These are phyloP conservation scores for Fusarium dimerum DNA, from an alignment of 2,329 filamentous ascomycete species.

Conservation along the genomic window DNA sequence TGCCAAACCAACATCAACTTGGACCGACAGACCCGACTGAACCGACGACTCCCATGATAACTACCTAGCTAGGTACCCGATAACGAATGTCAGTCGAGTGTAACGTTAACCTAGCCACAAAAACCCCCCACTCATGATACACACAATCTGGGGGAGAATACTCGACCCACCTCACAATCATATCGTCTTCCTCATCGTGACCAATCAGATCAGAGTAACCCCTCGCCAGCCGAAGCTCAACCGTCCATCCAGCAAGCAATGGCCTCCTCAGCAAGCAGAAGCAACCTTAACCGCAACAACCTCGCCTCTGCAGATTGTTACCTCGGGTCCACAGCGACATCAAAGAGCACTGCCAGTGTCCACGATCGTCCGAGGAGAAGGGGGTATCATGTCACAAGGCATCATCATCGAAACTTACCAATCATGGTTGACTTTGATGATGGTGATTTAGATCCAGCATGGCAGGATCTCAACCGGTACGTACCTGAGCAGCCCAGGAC, in stretches of 20 bases:
- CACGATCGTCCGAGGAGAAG: slow-evolving; percentile 13
- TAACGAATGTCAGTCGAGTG: not conserved
- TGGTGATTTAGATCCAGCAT: slow-evolving; percentile 58
- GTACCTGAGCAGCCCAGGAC: slow-evolving; percentile 33
- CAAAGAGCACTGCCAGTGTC: slow-evolving; percentile 17
- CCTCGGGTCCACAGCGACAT: slow-evolving; percentile 27
- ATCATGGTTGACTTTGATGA: slow-evolving; percentile 39
- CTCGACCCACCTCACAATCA: not conserved
- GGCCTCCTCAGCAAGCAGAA: slow-evolving; percentile 26
- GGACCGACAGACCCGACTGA: too few relatives aligned
- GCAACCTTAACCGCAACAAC: slow-evolving; percentile 8
- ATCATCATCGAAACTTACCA: slow-evolving; percentile 27
- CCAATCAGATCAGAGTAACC: not conserved
- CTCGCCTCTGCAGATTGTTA: slow-evolving; percentile 27
- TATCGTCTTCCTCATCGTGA: not conserved
- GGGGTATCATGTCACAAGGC: slow-evolving; percentile 29
- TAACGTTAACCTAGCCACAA: not conserved
- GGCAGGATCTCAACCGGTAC: slow-evolving; percentile 77
- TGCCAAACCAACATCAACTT: too few relatives aligned
- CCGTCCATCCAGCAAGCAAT: slow-evolving; percentile 21
- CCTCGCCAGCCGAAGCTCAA: slow-evolving; percentile 25
- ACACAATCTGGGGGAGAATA: too few relatives aligned
- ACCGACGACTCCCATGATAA: too few relatives aligned
- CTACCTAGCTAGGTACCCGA: too few relatives aligned
- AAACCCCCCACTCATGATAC: not conserved